A percentile compares a stretch with the other conserved stretches of the same genome.
phyloP scores from a whole-genome alignment of 257 asterid genomes.

The Solanum paucissectum region DNA sequence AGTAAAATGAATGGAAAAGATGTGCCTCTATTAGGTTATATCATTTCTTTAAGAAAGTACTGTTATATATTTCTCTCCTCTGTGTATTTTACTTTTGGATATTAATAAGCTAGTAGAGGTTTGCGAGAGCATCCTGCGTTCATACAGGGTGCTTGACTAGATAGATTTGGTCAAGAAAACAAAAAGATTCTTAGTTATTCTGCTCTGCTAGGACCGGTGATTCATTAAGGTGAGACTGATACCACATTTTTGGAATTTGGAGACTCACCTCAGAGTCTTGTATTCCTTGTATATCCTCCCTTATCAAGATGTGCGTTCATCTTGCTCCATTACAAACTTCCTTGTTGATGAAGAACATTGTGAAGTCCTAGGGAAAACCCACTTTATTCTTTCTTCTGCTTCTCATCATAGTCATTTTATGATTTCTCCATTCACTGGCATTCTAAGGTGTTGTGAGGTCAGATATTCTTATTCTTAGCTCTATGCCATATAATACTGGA shows the following conservation, averaged over 20 bases:
- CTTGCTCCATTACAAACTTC: neutral
- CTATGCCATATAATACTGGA: neutral
- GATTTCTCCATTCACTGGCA: neutral
- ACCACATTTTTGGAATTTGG: neutral
- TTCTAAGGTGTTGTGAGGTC: neutral
- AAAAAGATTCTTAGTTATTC: neutral
- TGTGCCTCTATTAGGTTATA: neutral
- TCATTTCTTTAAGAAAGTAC: neutral
- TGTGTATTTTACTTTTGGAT: neutral
- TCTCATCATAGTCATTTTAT: neutral
- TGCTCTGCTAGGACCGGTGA: neutral
- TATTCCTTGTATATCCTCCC: neutral
- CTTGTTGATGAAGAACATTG: neutral
- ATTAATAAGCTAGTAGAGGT: neutral
- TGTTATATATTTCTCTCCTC: neutral
- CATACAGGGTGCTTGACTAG: neutral
- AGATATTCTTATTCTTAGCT: neutral
- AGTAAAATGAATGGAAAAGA: neutral
- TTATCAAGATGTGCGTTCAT: neutral
- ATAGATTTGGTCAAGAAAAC: neutral
- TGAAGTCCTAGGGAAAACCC: neutral
- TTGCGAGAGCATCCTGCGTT: neutral
- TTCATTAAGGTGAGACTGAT: neutral
- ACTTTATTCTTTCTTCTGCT: neutral
- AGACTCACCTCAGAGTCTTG: neutral